phyloP scores from a whole-genome alignment of 352 stramenopile genomes.

The Phytophthora pluvialis region DNA sequence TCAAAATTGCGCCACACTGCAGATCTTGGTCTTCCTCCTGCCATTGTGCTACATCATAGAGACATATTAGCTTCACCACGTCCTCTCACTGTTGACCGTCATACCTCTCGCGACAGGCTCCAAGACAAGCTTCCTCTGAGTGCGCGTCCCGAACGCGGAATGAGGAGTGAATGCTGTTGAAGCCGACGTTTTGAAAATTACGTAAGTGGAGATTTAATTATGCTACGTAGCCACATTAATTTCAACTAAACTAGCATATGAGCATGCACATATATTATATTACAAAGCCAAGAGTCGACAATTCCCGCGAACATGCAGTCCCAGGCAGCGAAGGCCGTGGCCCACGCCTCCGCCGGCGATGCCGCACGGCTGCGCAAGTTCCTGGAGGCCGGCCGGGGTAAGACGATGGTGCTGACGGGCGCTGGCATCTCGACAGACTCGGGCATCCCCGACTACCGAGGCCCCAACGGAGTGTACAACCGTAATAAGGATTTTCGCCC shows the following conservation, averaged over 20 bases:
- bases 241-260: too few species aligned
- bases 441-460: constrained; percentile 98
- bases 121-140: too few species aligned
- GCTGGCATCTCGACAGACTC: constrained; percentile 97
- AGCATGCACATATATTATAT: too few species aligned
- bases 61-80: neutral
- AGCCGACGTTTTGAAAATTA: too few species aligned
- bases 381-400: constrained; percentile 55
- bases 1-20: constrained; percentile 6
- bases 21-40: neutral
- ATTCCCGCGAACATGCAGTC: constrained; percentile 10
- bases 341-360: constrained; percentile 21
- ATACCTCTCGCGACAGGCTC: too few species aligned
- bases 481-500: constrained; percentile 93
- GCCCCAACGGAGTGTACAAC: constrained; percentile 95
- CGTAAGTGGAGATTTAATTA: too few species aligned
- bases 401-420: constrained; percentile 89
- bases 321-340: constrained; percentile 12
- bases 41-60: constrained; percentile 4
- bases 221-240: too few species aligned
- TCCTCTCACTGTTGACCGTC: too few species aligned
- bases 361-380: constrained; percentile 56
- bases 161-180: too few species aligned
- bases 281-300: too few species aligned
- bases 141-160: too few species aligned